A percentile compares a stretch with the other conserved stretches of the same genome.
Conservation (phyloP, 23 red algal species). For the Chondrus crispus region DNA sequence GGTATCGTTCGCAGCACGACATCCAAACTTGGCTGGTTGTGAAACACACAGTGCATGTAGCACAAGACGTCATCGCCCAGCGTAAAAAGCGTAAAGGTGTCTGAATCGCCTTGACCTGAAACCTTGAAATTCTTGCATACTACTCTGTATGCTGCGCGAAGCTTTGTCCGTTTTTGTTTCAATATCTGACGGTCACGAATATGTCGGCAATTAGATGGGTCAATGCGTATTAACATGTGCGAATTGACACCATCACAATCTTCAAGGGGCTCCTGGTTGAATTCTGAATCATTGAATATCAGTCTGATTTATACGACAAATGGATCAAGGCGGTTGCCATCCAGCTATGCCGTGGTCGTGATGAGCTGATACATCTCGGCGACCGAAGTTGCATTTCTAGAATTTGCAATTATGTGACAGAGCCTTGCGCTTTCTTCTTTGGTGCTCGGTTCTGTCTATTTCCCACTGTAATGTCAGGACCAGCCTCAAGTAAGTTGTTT, state of each 20-base stretch:
- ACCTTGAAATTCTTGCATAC: neutral
- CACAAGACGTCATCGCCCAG: neutral
- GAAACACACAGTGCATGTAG: neutral
- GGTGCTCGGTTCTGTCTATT: neutral
- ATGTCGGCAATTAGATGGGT: neutral
- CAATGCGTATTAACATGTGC: neutral
- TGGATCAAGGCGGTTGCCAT: neutral
- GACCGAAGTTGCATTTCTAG: neutral
- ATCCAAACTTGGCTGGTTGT: neutral
- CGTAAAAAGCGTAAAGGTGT: neutral
- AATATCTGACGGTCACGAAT: neutral
- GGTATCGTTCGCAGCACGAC: neutral
- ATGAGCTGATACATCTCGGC: neutral
- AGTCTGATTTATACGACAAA: neutral
- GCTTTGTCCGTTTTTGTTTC: slow-evolving; percentile 7
- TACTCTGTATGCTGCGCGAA: neutral
- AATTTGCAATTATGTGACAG: slow-evolving; percentile 18
- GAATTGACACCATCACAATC: neutral
- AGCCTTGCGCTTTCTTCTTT: neutral
- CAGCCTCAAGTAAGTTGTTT: neutral
- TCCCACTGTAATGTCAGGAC: neutral
- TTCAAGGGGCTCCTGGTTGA: neutral
- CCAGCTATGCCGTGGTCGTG: neutral
- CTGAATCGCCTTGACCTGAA: neutral
- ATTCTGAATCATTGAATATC: neutral